Evolutionary conservation across 441 rosid species (phyloP), one percentile per base, ranked within the genome.

Genomic region (Gossypium schwendimanii): DNA sequence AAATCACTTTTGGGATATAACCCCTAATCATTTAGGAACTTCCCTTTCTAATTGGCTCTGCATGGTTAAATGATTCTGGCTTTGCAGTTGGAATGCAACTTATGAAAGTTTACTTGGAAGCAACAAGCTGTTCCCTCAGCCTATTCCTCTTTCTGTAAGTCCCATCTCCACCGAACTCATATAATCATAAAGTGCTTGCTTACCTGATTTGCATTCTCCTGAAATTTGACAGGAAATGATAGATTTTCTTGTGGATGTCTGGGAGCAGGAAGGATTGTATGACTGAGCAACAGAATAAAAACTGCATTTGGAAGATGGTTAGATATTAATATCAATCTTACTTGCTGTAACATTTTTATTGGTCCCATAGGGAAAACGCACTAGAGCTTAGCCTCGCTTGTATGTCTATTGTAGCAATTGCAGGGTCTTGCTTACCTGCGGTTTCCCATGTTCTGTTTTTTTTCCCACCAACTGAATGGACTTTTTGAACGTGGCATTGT

Each of bases 181-280:
- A 2, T 6, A 26, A 24, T 59, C 14, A 33, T 33, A 20, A 31
- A 23, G 6, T 7, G 21, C 2, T 12, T 49, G 6, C 39, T 49
- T 58, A 7, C 50, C 54, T 72, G 61, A 28, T 65, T 76, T 6
- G 14, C 4, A 1, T 18, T 18, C 63, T 54, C 61, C 10, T 70
- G 70, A 21, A 65, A 75, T 54, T 45, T 64, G 74, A 47, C 88
- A 93, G 98, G 98, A 91, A 84, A 91, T 93, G 98, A 91, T 89
- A 57, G 96, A 89, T 83, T 93, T 91, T 85, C 93, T 89, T 17
- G 97, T 93, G 72, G 96, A 91, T 82, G 47, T 84, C 18, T 93
- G 98, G 97, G 98, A 93, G 78, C 94, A 93, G 73, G 97, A 93
- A 71, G 98, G 97, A 24, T 78, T 93, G 88, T 91, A 93, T 73